Conservation (phyloP, 108 stramenopile species). For the Skeletonema grethae region DNA sequence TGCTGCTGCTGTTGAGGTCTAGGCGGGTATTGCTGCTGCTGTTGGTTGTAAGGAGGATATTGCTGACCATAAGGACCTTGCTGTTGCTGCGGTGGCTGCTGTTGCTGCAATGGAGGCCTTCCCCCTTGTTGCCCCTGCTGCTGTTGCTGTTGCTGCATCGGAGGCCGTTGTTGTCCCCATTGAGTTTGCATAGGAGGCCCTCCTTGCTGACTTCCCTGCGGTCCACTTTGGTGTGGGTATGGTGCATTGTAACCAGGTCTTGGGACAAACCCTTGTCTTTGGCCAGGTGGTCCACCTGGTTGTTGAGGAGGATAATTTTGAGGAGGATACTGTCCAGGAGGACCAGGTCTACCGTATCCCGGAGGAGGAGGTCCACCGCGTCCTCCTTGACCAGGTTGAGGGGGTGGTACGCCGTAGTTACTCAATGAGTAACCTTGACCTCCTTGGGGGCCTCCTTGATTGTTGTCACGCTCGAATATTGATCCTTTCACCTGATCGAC, state of each 20-base stretch:
- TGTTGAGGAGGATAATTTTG: slow-evolving; percentile 32
- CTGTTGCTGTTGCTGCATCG: slow-evolving; percentile 7
- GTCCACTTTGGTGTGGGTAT: slow-evolving; percentile 35
- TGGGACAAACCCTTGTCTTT: slow-evolving; percentile 33
- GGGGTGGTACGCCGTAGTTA: slow-evolving; percentile 50
- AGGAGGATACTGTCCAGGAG: slow-evolving; percentile 18
- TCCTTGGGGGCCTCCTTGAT: slow-evolving; percentile 11
- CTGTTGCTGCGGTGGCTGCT: not conserved
- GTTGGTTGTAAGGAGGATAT: slow-evolving; percentile 29
- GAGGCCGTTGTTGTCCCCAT: slow-evolving; percentile 27
- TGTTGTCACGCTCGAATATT: slow-evolving; percentile 39
- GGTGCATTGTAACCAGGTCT: slow-evolving; percentile 43
- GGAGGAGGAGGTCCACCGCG: slow-evolving; percentile 43
- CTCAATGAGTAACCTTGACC: slow-evolving; percentile 41
- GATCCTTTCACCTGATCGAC: slow-evolving; percentile 48
- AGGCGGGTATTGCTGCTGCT: not conserved
- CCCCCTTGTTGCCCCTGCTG: not conserved
- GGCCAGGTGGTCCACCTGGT: slow-evolving; percentile 10
- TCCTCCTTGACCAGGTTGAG: slow-evolving; percentile 8
- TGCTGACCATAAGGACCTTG: slow-evolving; percentile 16
- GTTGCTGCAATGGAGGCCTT: not conserved
- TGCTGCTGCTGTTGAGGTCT: slow-evolving; percentile 4
- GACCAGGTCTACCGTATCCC: slow-evolving; percentile 9
- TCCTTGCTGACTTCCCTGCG: slow-evolving; percentile 23
- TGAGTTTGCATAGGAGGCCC: slow-evolving; percentile 50